Percentiles rank a stretch among this genome's conserved stretches.
phyloP scores from a whole-genome alignment of 163 green algal genomes.

The Scenedesmus sp. region DNA sequence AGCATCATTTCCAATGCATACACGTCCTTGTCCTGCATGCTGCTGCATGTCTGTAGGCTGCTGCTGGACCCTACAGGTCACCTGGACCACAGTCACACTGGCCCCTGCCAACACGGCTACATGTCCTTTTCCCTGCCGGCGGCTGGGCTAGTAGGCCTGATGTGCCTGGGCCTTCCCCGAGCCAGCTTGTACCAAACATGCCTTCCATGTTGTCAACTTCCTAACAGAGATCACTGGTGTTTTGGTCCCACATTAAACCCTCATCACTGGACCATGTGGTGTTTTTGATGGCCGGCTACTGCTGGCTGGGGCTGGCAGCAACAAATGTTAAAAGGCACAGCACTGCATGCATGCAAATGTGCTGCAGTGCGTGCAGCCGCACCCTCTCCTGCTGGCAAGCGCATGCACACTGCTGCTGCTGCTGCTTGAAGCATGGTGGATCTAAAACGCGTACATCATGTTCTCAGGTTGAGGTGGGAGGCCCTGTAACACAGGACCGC shows the following conservation, averaged over 20 bases:
- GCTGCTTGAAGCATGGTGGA: neutral
- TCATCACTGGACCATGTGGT: constrained; percentile 3
- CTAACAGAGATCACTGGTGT: neutral
- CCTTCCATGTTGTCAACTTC: neutral
- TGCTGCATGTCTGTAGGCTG: neutral
- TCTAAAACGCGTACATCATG: constrained; percentile 9
- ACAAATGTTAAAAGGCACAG: no score
- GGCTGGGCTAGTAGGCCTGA: neutral
- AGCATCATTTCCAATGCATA: no score
- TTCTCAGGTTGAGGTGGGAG: neutral
- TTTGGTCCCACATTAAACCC: constrained; percentile 15
- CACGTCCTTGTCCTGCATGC: neutral
- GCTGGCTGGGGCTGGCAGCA: neutral
- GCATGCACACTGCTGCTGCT: constrained; percentile 11
- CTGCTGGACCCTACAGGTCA: neutral
- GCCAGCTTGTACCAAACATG: neutral
- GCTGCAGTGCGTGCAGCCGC: constrained; percentile 11
- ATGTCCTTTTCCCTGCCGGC: neutral
- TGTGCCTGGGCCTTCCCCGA: neutral
- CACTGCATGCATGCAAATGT: no score
- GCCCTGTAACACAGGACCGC: neutral
- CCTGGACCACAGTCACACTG: neutral
- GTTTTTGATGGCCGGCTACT: constrained; percentile 14
- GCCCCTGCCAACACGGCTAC: constrained; percentile 6
- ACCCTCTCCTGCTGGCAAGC: neutral